phyloP scores from a whole-genome alignment of 208 protist species.

The Trypanosomatidae sp. region DNA sequence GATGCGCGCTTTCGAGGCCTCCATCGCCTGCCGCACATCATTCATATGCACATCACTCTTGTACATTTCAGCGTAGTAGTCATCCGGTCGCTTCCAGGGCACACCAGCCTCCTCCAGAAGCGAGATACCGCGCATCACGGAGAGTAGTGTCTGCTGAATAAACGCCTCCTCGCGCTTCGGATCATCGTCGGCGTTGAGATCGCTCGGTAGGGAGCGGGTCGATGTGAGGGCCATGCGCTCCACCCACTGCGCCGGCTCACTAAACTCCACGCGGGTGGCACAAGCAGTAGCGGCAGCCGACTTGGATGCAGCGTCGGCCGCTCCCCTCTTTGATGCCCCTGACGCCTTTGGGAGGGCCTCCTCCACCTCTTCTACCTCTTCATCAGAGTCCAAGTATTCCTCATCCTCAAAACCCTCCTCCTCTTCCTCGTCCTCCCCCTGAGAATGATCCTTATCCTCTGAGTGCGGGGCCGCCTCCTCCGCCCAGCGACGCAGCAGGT shows the following conservation, averaged over 20 bases:
- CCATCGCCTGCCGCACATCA: conserved; percentile 88
- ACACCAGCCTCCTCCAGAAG: conserved; percentile 81
- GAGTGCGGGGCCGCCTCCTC: conserved; percentile 23
- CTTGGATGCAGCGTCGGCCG: conserved; percentile 4
- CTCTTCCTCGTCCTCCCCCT: background rate
- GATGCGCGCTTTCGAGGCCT: conserved; percentile 78
- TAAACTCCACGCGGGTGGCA: conserved; percentile 69
- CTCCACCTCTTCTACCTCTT: conserved; percentile 15
- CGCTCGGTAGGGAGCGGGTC: conserved; percentile 69
- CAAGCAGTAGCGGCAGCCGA: conserved; percentile 8
- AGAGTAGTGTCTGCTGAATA: conserved; percentile 90
- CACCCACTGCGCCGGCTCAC: conserved; percentile 88
- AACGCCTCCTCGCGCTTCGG: conserved; percentile 93
- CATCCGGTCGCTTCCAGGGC: conserved; percentile 85
- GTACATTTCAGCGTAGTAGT: conserved; percentile 97
- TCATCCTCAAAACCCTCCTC: conserved; percentile 7
- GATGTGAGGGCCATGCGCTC: conserved; percentile 91
- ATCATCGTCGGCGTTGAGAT: conserved; percentile 89
- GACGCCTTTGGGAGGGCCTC: background rate
- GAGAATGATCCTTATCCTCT: conserved; percentile 15
- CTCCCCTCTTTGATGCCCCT: conserved; percentile 1
- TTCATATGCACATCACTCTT: conserved; percentile 96
- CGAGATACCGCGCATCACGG: conserved; percentile 68
- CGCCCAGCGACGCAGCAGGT: conserved; percentile 19
- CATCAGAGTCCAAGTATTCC: conserved; percentile 17